Evolutionary conservation across 1,284 basidiomycete species (phyloP).

Genomic region (Taiwanofungus camphoratus): DNA sequence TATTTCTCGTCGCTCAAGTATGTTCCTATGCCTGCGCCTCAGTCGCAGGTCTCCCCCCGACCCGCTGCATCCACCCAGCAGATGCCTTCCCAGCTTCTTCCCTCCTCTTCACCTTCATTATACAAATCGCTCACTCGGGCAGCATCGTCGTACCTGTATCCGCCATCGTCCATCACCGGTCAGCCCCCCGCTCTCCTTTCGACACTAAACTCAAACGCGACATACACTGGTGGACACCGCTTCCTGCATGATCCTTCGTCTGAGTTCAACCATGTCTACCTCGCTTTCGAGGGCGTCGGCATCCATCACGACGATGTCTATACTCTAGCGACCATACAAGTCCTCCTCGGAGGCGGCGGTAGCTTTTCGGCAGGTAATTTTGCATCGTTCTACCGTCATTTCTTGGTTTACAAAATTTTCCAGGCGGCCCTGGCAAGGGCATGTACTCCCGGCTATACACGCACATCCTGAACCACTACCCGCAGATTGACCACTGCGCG

Average conservation of each 20-base stretch:
- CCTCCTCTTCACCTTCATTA: constrained; percentile 53
- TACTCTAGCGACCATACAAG: constrained; percentile 91
- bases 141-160: constrained; percentile 67
- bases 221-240: constrained; percentile 83
- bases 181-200: constrained; percentile 25
- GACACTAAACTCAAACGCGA: constrained; percentile 42
- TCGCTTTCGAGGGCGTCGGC: constrained; percentile 89
- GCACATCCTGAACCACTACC: constrained; percentile 94
- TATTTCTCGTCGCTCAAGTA: constrained; percentile 75
- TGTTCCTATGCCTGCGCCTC: constrained; percentile 25
- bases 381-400: background rate
- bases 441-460: constrained; percentile 99
- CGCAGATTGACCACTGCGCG: constrained; percentile 94
- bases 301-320: constrained; percentile 95
- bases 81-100: constrained; percentile 30
- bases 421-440: constrained; percentile 94
- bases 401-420: constrained; percentile 7
- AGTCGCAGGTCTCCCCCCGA: constrained; percentile 27
- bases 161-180: constrained; percentile 29
- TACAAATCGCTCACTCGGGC: constrained; percentile 67
- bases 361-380: constrained; percentile 85
- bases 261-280: constrained; percentile 91
- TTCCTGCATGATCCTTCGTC: constrained; percentile 66
- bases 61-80: constrained; percentile 19
- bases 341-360: constrained; percentile 92